A percentile compares a stretch with the other conserved stretches of the same genome.
Evolutionary conservation across 2,329 filamentous ascomycete species (phyloP).

Genomic region (Zopfia rhizophila): DNA sequence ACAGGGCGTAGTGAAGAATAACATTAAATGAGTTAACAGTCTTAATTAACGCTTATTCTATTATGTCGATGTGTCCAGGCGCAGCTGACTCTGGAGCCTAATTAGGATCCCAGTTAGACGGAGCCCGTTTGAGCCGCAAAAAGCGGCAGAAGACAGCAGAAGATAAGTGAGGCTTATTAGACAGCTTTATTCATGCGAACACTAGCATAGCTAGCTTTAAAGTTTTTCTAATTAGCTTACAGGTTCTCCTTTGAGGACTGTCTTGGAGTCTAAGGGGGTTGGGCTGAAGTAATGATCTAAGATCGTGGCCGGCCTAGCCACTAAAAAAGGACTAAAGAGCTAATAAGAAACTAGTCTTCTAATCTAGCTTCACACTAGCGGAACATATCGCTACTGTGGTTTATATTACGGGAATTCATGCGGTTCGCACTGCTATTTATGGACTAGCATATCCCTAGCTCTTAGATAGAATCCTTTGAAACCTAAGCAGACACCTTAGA

Average conservation of each 20-base stretch:
- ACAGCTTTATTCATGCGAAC: slow-evolving; percentile 8
- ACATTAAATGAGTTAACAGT: neutral
- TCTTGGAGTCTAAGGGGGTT: slow-evolving; percentile 6
- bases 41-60: neutral
- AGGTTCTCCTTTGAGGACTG: slow-evolving; percentile 7
- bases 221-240: slow-evolving; percentile 10
- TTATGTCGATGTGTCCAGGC: slow-evolving; percentile 5
- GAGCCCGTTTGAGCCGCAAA: slow-evolving; percentile 4
- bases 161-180: slow-evolving; percentile 13
- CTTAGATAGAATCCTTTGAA: too few relatives aligned
- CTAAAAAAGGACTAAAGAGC: slow-evolving; percentile 8
- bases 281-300: slow-evolving; percentile 3
- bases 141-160: slow-evolving; percentile 5
- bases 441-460: slow-evolving; percentile 14
- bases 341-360: slow-evolving; percentile 7
- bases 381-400: slow-evolving; percentile 15
- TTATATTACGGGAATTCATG: slow-evolving; percentile 18
- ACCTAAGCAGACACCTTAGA: too few relatives aligned
- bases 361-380: slow-evolving; percentile 9
- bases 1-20: slow-evolving; percentile 9
- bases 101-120: slow-evolving; percentile 10
- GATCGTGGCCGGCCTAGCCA: slow-evolving; percentile 1
- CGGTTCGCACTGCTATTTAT: slow-evolving; percentile 13
- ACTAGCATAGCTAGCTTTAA: slow-evolving; percentile 12
- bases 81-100: slow-evolving; percentile 1